Evolutionary conservation across 495 filamentous ascomycete species (phyloP), one percentile per base, ranked within the genome.

Genomic region (Xylaria scruposa): DNA sequence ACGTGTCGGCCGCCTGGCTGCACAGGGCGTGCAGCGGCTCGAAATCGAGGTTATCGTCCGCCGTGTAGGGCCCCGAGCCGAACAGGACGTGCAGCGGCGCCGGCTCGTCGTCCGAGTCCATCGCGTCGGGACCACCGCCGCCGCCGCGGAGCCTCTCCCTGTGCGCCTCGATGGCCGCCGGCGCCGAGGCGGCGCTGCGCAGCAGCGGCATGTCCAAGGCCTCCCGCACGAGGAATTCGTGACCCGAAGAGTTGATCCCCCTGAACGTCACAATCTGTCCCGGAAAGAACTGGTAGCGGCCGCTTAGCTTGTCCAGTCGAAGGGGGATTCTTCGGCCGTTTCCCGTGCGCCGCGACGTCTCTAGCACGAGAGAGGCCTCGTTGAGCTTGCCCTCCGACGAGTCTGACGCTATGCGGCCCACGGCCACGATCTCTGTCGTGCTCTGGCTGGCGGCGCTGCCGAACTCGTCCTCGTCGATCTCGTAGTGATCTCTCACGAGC

Each of bases 321-420:
- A 99, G 83, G 4, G 93, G 93, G 29, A 97, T 87, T 68, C 96
- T 88, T 61, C 90, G 79, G 29, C 94, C 96, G 61, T 90, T 92
- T 24, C 95, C 96, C 68, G 88, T 93, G n/a, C 93, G 87, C 62
- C 96, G 86, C 1, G 93, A 97, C 12, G 91, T 94, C 79, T 99
- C 96, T 4, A 99, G 86, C 19, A 98, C 88, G 2, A 98, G 81
- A 2, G 94, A 97, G 7, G 93, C 90, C 3, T 88, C 79, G 73
- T 97, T 97, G 49, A 98, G 88, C 72, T 90, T 95, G 0, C 94
- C 94, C 75, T 96, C 93, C 13, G 89, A 79, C 21, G 90, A 88
- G 80, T 99, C 96, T 0, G 91, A 97, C 1, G 92, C 92, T 65
- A 99, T 97, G 29, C 96, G 88, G 21, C 96, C 96, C 13, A 98